Conservation (phyloP, 2,329 filamentous ascomycete genomes). For the Colletotrichum salicis region DNA sequence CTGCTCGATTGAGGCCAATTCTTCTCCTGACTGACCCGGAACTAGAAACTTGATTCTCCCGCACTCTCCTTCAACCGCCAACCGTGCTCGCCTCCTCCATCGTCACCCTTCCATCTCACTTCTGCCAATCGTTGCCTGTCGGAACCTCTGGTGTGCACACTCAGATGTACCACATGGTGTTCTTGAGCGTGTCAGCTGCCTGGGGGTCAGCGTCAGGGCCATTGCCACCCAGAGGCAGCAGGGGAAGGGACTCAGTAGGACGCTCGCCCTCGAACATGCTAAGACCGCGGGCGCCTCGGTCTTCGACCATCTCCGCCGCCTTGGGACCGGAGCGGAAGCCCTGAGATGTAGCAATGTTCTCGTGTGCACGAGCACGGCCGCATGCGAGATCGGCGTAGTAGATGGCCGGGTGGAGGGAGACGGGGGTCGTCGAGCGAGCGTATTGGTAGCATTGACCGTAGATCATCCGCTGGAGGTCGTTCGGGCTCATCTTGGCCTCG, state of each 20-base stretch:
- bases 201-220: constrained; percentile 35
- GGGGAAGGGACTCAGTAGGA: constrained; percentile 34
- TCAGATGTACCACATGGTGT: constrained; percentile 59
- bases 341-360: constrained; percentile 60
- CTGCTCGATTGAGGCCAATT: constrained; percentile 18
- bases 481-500: constrained; percentile 74
- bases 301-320: constrained; percentile 51
- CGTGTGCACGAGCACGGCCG: constrained; percentile 81
- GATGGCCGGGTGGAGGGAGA: constrained; percentile 87
- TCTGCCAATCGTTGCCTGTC: background rate
- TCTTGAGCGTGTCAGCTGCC: constrained; percentile 42
- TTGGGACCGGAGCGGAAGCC: constrained; percentile 57
- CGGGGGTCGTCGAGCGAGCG: constrained; percentile 88
- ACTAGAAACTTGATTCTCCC: constrained; percentile 20
- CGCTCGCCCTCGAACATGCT: constrained; percentile 19
- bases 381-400: constrained; percentile 96
- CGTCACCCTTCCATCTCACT: background rate
- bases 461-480: constrained; percentile 85
- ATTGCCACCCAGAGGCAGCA: constrained; percentile 39
- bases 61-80: background rate
- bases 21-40: constrained; percentile 13
- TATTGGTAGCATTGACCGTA: constrained; percentile 98
- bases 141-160: no score
- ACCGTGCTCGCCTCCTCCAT: background rate
- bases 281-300: constrained; percentile 53